Percentiles rank a stretch among this genome's conserved stretches.
phyloP scores from a whole-genome alignment of 208 protist genomes.

The Trypanosoma boissoni region DNA sequence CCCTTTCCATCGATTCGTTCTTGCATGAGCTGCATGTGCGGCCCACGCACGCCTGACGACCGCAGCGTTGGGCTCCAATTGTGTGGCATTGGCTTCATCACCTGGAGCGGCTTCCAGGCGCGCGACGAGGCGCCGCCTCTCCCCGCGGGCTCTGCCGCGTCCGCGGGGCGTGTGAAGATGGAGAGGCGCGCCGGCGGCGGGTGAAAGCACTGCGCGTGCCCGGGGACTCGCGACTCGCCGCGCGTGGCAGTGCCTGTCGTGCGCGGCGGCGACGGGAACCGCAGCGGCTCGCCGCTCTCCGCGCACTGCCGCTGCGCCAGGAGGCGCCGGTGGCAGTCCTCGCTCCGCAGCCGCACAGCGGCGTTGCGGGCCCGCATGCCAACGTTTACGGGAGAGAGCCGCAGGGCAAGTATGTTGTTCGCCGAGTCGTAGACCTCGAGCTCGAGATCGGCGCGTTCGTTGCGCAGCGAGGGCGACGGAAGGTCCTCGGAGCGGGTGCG shows the following conservation, averaged over 20 bases:
- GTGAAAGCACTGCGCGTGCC: conserved; percentile 32
- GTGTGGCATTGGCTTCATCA: conserved; percentile 75
- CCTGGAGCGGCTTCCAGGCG: conserved; percentile 63
- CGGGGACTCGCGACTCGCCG: background rate
- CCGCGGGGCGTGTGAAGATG: conserved; percentile 65
- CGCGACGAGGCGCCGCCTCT: conserved; percentile 10
- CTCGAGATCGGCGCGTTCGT: conserved; percentile 52
- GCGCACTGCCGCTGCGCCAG: conserved; percentile 49
- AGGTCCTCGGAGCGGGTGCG: conserved; percentile 58
- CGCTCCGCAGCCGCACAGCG: conserved; percentile 47
- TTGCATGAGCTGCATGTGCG: conserved; percentile 74
- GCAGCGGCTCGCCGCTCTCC: conserved; percentile 25
- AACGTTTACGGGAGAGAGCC: conserved; percentile 69
- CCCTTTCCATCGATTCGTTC: conserved; percentile 82
- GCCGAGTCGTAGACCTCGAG: conserved; percentile 78
- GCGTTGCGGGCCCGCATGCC: conserved; percentile 40
- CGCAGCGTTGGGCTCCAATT: conserved; percentile 53
- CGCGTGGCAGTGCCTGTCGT: background rate
- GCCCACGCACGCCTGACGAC: conserved; percentile 58
- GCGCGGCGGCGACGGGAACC: conserved; percentile 47
- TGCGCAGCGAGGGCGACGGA: conserved; percentile 40
- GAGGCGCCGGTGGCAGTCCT: conserved; percentile 60
- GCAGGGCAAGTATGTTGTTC: conserved; percentile 64
- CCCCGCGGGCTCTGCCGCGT: conserved; percentile 9
- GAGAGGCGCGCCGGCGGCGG: conserved; percentile 53